Evolutionary conservation across 1,139 yeast species (phyloP).

Genomic region (Taphrina wiesneri): DNA sequence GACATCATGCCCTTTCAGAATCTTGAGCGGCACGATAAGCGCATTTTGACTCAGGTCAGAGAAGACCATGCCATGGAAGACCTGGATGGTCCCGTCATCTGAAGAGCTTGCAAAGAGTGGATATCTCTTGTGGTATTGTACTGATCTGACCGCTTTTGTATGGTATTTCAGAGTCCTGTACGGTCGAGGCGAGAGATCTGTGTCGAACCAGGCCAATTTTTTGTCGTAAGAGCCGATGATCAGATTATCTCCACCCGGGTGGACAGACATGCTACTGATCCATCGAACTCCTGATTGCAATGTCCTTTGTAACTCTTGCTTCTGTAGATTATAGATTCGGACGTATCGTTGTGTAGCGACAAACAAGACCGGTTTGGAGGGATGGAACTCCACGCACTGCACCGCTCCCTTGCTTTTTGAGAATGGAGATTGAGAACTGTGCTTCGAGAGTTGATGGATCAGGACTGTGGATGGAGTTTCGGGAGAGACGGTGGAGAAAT

Average conservation of each 20-base stretch:
- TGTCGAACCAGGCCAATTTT: constrained; percentile 95
- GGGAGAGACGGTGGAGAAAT: constrained; percentile 90
- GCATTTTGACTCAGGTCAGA: constrained; percentile 97
- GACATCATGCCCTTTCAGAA: constrained; percentile 87
- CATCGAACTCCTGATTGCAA: constrained; percentile 94
- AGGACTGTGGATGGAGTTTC: constrained; percentile 85
- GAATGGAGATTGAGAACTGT: constrained; percentile 96
- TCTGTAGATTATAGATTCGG: constrained; percentile 84
- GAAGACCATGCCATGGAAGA: constrained; percentile 95
- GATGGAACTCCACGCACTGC: constrained; percentile 96
- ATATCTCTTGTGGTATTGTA: constrained; percentile 78
- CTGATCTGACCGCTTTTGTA: constrained; percentile 88
- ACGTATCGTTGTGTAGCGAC: constrained; percentile 93
- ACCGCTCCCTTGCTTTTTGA: constrained; percentile 88
- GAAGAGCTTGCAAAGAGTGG: constrained; percentile 96
- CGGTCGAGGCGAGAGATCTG: constrained; percentile 85
- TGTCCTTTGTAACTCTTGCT: constrained; percentile 78
- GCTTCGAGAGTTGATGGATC: constrained; percentile 92
- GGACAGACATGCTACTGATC: constrained; percentile 88
- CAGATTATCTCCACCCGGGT: constrained; percentile 88
- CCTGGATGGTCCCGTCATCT: constrained; percentile 90
- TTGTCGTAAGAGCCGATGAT: constrained; percentile 92
- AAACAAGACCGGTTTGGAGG: constrained; percentile 88
- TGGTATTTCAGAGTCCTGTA: constrained; percentile 94
- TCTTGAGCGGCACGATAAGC: constrained; percentile 90